Base-by-base conservation (phyloP, 305 asterid species). In the Solanum chacoense region DNA sequence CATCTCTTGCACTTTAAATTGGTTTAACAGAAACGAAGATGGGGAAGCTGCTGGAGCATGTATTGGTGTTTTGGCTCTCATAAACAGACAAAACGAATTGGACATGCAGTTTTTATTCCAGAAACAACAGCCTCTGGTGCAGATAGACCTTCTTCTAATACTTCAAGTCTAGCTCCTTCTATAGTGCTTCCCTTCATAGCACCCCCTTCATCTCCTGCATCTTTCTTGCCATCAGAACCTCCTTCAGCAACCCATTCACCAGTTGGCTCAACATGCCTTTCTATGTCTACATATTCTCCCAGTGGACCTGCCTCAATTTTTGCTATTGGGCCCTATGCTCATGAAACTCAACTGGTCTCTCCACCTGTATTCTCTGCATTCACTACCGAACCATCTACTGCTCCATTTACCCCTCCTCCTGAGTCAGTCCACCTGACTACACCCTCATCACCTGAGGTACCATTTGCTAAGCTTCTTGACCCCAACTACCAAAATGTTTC, bases 371-470 rank as follows among this genome's bases (percentile, higher is more conserved):
- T 96, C 92, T 97, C 99, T 35, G 94, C 96, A 42, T 96, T 92
- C 92, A 95, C 97, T 55, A 97, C 99, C 0, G 98, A 97, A 91
- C 99, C 99, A 42, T 97, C 99, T 13, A 96, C 99, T 31, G 99
- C 99, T 71, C 98, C 99, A 69, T 95, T 91, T 75, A 96, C 99
- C 59, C 99, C 99, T 89, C 99, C 99, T 36, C 98, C 99, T 0
- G 99, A 97, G 92, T 94, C 97, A 3, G 93, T 93, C 88, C 98
- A 95, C 91, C 81, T 95, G 93, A 97, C 99, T 12, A 94, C 96
- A 40, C 99, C 99, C 86, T 96, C 98, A 88, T 97, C 99, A 36
- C 99, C 99, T 8, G 99, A 97, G 94, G 99, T 97, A 71, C 99
- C 99, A 20, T 97, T 97, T 90, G 99, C 99, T 18, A 91, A 94